phyloP scores from a whole-genome alignment of 2,329 filamentous ascomycete genomes.

The Helminthosporium solani region DNA sequence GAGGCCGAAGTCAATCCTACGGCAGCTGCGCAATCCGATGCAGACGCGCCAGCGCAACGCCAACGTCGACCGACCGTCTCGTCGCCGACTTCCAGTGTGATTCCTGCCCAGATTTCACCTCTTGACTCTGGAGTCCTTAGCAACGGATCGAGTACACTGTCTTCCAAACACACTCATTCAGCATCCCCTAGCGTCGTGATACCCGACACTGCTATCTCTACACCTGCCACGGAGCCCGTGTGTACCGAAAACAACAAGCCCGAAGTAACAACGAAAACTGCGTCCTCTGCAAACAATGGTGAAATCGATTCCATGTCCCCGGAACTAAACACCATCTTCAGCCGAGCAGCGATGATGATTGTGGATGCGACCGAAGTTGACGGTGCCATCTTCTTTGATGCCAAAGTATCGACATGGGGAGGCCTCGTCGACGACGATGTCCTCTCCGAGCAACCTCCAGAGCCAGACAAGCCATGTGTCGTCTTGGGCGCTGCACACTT shows the following conservation, averaged over 20 bases:
- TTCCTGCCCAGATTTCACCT: conserved; percentile 4
- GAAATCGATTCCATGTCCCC: conserved; percentile 28
- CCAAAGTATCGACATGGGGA: conserved; percentile 41
- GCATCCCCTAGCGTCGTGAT: conserved; percentile 20
- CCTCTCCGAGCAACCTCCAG: conserved; percentile 28
- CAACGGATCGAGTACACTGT: conserved; percentile 21
- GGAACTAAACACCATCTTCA: conserved; percentile 37
- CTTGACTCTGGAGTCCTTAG: conserved; percentile 22
- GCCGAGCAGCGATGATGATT: conserved; percentile 42
- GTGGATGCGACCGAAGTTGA: conserved; percentile 41
- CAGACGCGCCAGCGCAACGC: conserved; percentile 12
- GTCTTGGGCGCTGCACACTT: conserved; percentile 31
- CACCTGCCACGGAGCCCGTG: conserved; percentile 23
- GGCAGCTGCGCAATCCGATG: background rate
- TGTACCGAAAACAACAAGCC: conserved; percentile 14
- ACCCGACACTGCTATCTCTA: conserved; percentile 20
- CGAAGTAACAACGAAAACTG: conserved; percentile 20
- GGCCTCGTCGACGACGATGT: conserved; percentile 41
- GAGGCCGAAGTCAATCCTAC: conserved; percentile 21
- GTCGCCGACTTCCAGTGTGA: conserved; percentile 13
- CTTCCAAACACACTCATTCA: conserved; percentile 15
- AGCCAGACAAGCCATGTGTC: conserved; percentile 37
- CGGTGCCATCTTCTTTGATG: conserved; percentile 42
- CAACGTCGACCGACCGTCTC: conserved; percentile 20
- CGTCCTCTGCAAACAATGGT: conserved; percentile 24